A percentile compares a stretch with the other conserved stretches of the same genome.
Conservation (phyloP, 306 rosid species). For the Rosa rugosa region DNA sequence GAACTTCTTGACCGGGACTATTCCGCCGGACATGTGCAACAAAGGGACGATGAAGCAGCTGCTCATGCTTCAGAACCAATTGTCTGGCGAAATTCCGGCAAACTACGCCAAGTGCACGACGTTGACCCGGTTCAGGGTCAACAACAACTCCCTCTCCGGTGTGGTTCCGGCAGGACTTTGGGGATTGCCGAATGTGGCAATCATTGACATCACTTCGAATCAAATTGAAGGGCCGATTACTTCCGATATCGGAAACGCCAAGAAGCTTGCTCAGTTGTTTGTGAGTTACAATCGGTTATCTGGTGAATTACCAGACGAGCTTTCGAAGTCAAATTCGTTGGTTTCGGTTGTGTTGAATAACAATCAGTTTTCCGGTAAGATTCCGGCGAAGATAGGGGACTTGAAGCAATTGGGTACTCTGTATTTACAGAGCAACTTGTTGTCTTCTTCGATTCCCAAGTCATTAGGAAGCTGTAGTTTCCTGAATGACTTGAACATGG, state of each 20-base stretch:
- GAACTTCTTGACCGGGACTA: slow-evolving; percentile 61
- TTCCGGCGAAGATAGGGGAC: slow-evolving; percentile 57
- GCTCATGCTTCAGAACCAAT: slow-evolving; percentile 66
- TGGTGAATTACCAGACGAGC: slow-evolving; percentile 62
- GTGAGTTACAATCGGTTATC: slow-evolving; percentile 49
- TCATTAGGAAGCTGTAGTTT: slow-evolving; percentile 54
- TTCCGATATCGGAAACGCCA: slow-evolving; percentile 56
- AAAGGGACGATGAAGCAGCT: slow-evolving; percentile 50
- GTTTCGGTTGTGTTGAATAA: slow-evolving; percentile 47
- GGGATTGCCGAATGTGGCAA: slow-evolving; percentile 61
- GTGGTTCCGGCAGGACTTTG: slow-evolving; percentile 60
- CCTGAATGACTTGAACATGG: slow-evolving; percentile 53
- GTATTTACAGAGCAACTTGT: slow-evolving; percentile 50
- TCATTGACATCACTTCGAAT: slow-evolving; percentile 62
- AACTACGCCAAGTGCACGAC: slow-evolving; percentile 51
- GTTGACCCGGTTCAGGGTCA: slow-evolving; percentile 63
- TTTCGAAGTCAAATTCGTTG: slow-evolving; percentile 54
- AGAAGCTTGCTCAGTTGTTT: slow-evolving; percentile 38
- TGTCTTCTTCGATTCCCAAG: slow-evolving; percentile 62
- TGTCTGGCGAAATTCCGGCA: slow-evolving; percentile 75
- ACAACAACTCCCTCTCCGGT: slow-evolving; percentile 71
- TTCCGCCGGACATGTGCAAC: slow-evolving; percentile 86
- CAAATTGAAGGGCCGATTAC: slow-evolving; percentile 58
- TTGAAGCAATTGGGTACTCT: slow-evolving; percentile 54
- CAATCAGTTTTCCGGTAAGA: slow-evolving; percentile 53